Percentiles rank a stretch among this genome's conserved stretches.
Conservation (phyloP, 164 flowering plant genomes). For the Houttuynia cordata region DNA sequence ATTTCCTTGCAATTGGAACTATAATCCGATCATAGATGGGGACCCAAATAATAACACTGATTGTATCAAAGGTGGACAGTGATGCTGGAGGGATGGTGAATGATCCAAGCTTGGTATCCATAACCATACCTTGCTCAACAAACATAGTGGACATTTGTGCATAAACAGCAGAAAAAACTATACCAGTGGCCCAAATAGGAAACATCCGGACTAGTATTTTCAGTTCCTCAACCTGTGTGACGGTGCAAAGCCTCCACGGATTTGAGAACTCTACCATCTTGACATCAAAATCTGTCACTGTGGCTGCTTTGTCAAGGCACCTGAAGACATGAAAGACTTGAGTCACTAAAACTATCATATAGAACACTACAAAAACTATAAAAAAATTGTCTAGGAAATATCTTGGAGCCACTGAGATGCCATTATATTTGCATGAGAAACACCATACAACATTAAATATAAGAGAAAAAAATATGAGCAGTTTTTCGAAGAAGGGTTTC, state of each 20-base stretch:
- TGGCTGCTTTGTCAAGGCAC: slow-evolving; percentile 78
- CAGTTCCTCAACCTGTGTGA: slow-evolving; percentile 81
- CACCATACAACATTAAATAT: too few species aligned
- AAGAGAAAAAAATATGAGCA: background rate
- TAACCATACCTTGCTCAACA: slow-evolving; percentile 71
- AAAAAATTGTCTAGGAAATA: too few species aligned
- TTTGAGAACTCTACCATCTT: slow-evolving; percentile 50
- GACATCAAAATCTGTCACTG: slow-evolving; percentile 36
- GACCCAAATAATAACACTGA: slow-evolving; percentile 81
- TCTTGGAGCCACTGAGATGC: background rate
- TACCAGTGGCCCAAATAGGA: slow-evolving; percentile 86
- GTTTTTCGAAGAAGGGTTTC: background rate
- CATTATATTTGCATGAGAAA: background rate
- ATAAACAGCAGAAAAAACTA: slow-evolving; percentile 73
- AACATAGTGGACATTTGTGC: slow-evolving; percentile 88
- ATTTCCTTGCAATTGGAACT: slow-evolving; percentile 61
- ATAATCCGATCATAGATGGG: slow-evolving; percentile 63
- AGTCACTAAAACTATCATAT: background rate
- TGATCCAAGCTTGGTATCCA: slow-evolving; percentile 69
- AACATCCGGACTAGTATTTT: slow-evolving; percentile 82
- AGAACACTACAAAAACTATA: background rate
- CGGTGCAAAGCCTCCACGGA: slow-evolving; percentile 70
- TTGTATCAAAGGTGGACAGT: slow-evolving; percentile 62
- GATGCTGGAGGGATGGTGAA: slow-evolving; percentile 84
- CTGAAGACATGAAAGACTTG: slow-evolving; percentile 16